A percentile compares a stretch with the other conserved stretches of the same genome.
These are phyloP conservation scores for Cladophialophora chaetospira DNA, from an alignment of 2,329 filamentous ascomycete species.

Conservation along the genomic window DNA sequence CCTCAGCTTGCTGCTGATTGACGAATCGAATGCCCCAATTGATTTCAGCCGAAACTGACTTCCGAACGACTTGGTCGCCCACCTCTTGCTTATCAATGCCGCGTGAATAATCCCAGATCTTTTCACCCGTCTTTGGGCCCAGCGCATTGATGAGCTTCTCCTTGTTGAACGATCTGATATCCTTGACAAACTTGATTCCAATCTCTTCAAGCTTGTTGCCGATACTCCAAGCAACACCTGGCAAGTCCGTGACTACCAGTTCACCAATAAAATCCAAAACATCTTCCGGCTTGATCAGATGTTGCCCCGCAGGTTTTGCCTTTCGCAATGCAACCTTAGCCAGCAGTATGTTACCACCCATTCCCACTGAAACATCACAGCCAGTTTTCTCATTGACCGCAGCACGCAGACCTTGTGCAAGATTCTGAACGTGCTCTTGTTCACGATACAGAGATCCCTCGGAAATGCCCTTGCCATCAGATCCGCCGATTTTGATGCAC, in stretches of 20 bases:
- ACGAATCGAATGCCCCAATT: slow-evolving; percentile 98
- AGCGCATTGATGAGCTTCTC: slow-evolving; percentile 73
- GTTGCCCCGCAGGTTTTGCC: slow-evolving; percentile 92
- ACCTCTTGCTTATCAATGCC: slow-evolving; percentile 86
- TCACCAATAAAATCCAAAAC: slow-evolving; percentile 74
- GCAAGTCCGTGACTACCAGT: slow-evolving; percentile 77
- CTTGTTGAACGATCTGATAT: slow-evolving; percentile 74
- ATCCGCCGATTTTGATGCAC: slow-evolving; percentile 66
- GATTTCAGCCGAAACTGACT: slow-evolving; percentile 95
- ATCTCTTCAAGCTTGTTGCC: slow-evolving; percentile 85
- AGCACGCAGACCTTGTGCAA: slow-evolving; percentile 68
- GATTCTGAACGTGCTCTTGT: slow-evolving; percentile 73
- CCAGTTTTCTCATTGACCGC: slow-evolving; percentile 73
- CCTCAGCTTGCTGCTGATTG: slow-evolving; percentile 87
- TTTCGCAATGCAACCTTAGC: slow-evolving; percentile 88
- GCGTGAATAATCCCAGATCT: slow-evolving; percentile 83
- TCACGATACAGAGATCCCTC: slow-evolving; percentile 75
- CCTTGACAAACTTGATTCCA: slow-evolving; percentile 77
- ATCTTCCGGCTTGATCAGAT: slow-evolving; percentile 80
- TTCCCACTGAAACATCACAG: slow-evolving; percentile 89
- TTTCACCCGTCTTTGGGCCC: slow-evolving; percentile 90
- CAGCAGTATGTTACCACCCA: slow-evolving; percentile 84
- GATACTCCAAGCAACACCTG: slow-evolving; percentile 90
- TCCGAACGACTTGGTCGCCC: slow-evolving; percentile 79
- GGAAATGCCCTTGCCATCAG: slow-evolving; percentile 64